phyloP scores from a whole-genome alignment of 2,329 filamentous ascomycete genomes.

The Botrytis deweyae region DNA sequence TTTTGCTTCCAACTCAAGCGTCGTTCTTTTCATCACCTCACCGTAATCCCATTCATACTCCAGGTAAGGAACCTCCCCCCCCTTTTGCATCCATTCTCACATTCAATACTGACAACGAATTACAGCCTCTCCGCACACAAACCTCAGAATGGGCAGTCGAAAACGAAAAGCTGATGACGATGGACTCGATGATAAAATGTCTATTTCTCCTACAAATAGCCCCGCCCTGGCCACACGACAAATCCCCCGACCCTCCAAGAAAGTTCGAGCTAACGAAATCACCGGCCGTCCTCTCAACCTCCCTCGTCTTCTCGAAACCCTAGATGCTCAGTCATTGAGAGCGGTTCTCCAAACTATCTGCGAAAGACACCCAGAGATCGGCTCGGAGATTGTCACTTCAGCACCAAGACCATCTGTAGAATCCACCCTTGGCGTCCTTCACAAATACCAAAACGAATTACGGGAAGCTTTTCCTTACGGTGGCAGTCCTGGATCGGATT shows the following conservation, averaged over 20 bases:
- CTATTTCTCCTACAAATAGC: conserved; percentile 79
- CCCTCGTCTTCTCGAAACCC: conserved; percentile 85
- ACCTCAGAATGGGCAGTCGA: conserved; percentile 51
- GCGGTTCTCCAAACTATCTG: conserved; percentile 87
- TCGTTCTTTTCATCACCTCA: conserved; percentile 59
- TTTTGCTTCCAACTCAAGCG: conserved; percentile 57
- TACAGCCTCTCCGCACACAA: conserved; percentile 45
- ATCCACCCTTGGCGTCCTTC: conserved; percentile 76
- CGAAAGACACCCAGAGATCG: conserved; percentile 82
- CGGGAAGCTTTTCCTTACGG: conserved; percentile 81
- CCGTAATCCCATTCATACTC: conserved; percentile 52
- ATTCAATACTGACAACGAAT: conserved; percentile 25
- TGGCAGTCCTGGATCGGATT: conserved; percentile 82
- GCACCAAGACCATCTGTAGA: conserved; percentile 85
- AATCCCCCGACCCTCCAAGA: conserved; percentile 66
- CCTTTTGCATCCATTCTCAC: conserved; percentile 45
- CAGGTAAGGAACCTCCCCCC: conserved; percentile 50
- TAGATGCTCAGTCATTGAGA: conserved; percentile 81
- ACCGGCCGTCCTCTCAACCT: conserved; percentile 64
- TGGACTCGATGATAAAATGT: conserved; percentile 79
- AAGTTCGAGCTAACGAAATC: conserved; percentile 62
- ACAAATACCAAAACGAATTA: conserved; percentile 76
- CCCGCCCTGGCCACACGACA: conserved; percentile 70
- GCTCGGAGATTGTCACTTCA: conserved; percentile 76
- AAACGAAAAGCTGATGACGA: conserved; percentile 90